Percentiles rank a stretch among this genome's conserved stretches.
phyloP scores from a whole-genome alignment of 2,329 filamentous ascomycete genomes.

The Colletotrichum sp. region DNA sequence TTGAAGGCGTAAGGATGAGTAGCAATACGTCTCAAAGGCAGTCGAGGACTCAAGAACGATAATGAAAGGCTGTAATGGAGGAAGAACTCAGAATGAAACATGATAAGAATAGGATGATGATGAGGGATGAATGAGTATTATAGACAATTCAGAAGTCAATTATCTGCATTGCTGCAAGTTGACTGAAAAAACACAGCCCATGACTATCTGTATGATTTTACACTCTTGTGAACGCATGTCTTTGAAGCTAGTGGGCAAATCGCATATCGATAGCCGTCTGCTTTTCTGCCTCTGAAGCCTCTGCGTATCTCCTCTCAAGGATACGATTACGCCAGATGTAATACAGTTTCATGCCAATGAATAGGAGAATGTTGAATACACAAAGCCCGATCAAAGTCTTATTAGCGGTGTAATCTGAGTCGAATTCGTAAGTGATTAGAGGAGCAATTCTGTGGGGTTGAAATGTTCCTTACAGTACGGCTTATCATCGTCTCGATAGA shows the following conservation, averaged over 20 bases:
- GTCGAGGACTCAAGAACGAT: not conserved
- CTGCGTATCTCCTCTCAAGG: not conserved
- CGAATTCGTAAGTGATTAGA: not conserved
- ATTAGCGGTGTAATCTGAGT: not conserved
- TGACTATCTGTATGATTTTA: not conserved
- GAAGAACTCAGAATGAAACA: not conserved
- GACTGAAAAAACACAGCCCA: not conserved
- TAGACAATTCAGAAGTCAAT: not conserved
- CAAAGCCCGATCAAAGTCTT: not conserved
- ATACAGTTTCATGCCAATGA: slow-evolving; percentile 44
- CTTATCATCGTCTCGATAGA: slow-evolving; percentile 56
- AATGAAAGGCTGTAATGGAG: not conserved
- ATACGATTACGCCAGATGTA: slow-evolving; percentile 34
- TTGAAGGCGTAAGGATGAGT: not conserved
- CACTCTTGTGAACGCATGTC: too few species aligned
- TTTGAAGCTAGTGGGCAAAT: not conserved
- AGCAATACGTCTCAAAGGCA: not conserved
- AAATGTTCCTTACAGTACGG: slow-evolving; percentile 31
- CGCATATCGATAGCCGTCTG: not conserved
- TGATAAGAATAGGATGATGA: not conserved
- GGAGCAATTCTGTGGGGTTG: fast-evolving
- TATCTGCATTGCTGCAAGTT: too few species aligned
- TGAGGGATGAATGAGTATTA: fast-evolving
- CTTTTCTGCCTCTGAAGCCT: not conserved
- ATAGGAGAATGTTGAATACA: slow-evolving; percentile 17